Evolutionary conservation across 2,329 filamentous ascomycete species (phyloP).

Genomic region (Fusarium brevicatenulatum): DNA sequence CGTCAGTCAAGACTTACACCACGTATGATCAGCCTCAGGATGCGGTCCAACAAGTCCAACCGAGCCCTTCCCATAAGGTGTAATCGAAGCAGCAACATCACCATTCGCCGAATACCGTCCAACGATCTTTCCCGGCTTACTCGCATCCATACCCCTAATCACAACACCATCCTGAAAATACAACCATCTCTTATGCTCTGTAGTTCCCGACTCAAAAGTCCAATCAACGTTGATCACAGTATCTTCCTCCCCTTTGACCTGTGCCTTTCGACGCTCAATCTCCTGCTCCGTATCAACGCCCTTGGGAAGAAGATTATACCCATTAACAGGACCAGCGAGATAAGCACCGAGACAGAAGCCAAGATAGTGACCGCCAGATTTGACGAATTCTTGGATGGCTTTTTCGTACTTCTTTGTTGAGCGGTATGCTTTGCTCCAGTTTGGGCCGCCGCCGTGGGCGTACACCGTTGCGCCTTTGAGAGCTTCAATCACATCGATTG

Average conservation of each 20-base stretch:
- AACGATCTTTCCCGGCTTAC: neutral
- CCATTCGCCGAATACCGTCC: neutral
- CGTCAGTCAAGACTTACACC: neutral
- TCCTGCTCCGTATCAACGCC: neutral
- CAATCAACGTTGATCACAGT: neutral
- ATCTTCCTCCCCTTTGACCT: neutral
- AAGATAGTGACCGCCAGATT: neutral
- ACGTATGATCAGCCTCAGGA: conserved; percentile 1
- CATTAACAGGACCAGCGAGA: neutral
- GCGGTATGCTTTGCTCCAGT: conserved; percentile 4
- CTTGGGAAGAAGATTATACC: neutral
- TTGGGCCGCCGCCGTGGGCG: neutral
- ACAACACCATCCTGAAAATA: conserved; percentile 20
- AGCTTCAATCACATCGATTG: neutral
- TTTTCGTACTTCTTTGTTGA: conserved; percentile 7
- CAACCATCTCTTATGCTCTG: neutral
- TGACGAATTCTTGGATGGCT: neutral
- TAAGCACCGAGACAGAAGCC: conserved; percentile 8
- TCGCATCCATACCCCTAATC: neutral
- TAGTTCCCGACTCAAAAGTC: neutral
- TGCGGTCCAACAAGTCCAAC: conserved; percentile 18
- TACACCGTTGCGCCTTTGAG: neutral
- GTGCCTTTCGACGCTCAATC: neutral
- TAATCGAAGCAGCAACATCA: conserved; percentile 4
- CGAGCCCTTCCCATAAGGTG: conserved; percentile 7